Evolutionary conservation across 805 yeast species (phyloP), one percentile per base, ranked within the genome.

Genomic region (Zygoascus tannicola): DNA sequence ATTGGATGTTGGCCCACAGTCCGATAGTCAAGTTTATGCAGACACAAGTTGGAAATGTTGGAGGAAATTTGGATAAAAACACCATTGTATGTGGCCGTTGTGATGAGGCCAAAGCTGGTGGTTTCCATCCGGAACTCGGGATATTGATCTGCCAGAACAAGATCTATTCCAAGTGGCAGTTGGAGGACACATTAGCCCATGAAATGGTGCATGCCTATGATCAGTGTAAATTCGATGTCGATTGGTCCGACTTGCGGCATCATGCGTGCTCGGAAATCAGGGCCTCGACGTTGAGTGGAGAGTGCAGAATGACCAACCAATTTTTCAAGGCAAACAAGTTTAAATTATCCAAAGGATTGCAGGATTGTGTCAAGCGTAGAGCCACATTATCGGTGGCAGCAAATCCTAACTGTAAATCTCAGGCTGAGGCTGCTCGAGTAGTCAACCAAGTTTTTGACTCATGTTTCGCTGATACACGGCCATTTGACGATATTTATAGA

Each of bases 211-310:
- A 92, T 63, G 92, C 87, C 49, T 92, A 85, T 63, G 98, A 92
- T 64, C 80, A 87, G 57, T 68, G 85, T 51, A 81, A 86, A 61
- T 92, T 92, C 69, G 69, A 85, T 44, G 87, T 92, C 2, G 85
- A 92, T 62, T 83, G 95, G 82, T 57, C 72, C 44, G 77, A 90
- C 62, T 67, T 92, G 57, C 76, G 78, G 56, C 98, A 92, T 58
- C 97, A 90, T 59, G 98, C 98, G 0, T 92, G 98, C 62, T 81
- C 97, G 1, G 98, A 92, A 50, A 85, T 92, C 41, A 71, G 98
- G 47, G 98, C 98, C 0, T 81, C 94, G 8, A 80, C 86, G 52
- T 69, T 92, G 19, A 82, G 94, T 58, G 98, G 98, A 4, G 98
- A 92, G 59, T 92, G 98, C 64, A 74, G 97, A 22, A 78, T 90